Conservation (phyloP, 2,329 filamentous ascomycete species). For the Blastomyces emzantsi region DNA sequence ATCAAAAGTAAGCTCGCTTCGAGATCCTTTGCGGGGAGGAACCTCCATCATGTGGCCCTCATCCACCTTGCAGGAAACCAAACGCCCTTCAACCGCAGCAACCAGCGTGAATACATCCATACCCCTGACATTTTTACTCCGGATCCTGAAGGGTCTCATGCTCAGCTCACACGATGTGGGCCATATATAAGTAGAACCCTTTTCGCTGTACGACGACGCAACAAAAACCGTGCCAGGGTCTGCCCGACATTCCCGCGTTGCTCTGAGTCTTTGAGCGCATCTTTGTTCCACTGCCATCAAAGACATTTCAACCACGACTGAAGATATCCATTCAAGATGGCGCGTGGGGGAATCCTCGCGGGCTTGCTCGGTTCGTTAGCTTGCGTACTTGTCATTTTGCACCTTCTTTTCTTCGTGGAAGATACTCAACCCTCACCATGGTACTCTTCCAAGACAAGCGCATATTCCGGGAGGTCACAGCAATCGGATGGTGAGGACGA, state of each 20-base stretch:
- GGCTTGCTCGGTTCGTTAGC: conserved; percentile 9
- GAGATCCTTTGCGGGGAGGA: neutral
- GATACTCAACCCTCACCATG: conserved; percentile 15
- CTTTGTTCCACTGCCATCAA: neutral
- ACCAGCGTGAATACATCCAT: neutral
- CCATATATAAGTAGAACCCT: neutral
- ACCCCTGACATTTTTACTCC: neutral
- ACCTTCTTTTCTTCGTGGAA: conserved; percentile 23
- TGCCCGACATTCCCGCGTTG: neutral
- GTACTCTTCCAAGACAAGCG: conserved; percentile 19
- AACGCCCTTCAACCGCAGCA: neutral
- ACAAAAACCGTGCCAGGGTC: neutral
- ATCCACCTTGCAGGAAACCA: neutral
- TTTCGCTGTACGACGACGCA: neutral
- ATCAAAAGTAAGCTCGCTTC: neutral
- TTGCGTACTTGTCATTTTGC: conserved; percentile 25
- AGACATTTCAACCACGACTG: neutral
- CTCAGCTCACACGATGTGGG: neutral
- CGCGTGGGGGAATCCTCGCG: conserved; percentile 8
- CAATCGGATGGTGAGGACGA: conserved; percentile 25
- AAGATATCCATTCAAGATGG: conserved; percentile 4
- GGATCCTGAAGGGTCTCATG: neutral
- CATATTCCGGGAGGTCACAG: conserved; percentile 19
- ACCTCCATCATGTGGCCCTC: neutral
- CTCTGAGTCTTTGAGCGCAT: neutral